Evolutionary conservation across 768 basidiomycete species (phyloP).

Genomic region (Leccinum variicolor): DNA sequence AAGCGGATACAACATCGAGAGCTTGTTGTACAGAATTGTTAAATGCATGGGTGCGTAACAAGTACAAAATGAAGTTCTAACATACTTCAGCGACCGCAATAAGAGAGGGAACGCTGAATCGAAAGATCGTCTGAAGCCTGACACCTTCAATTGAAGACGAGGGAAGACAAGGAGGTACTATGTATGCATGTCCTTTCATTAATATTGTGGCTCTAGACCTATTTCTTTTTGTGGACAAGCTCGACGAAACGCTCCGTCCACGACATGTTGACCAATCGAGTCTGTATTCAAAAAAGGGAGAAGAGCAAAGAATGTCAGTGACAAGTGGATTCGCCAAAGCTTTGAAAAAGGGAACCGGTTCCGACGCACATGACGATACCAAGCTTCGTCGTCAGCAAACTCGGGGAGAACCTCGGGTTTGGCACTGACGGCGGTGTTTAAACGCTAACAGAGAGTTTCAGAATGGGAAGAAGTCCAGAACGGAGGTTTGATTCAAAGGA

Average conservation of each 20-base stretch:
- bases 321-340: background rate
- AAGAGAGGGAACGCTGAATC: no score
- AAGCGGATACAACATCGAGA: no score
- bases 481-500: no score
- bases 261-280: slow-evolving; percentile 16
- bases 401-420: slow-evolving; percentile 28
- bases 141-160: no score
- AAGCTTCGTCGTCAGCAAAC: slow-evolving; percentile 32
- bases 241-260: slow-evolving; percentile 29
- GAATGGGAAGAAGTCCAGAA: background rate
- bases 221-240: slow-evolving; percentile 10
- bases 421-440: slow-evolving; percentile 27
- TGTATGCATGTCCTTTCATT: no score
- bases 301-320: background rate
- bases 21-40: no score
- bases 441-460: slow-evolving; percentile 26
- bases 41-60: no score
- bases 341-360: background rate
- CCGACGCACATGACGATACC: slow-evolving; percentile 32
- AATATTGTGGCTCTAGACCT: background rate
- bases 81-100: no score
- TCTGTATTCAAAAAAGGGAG: slow-evolving; percentile 6
- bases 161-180: no score
- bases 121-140: no score
- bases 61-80: no score